phyloP scores from a whole-genome alignment of 1,284 basidiomycete species.

The Fomitopsis betulina region DNA sequence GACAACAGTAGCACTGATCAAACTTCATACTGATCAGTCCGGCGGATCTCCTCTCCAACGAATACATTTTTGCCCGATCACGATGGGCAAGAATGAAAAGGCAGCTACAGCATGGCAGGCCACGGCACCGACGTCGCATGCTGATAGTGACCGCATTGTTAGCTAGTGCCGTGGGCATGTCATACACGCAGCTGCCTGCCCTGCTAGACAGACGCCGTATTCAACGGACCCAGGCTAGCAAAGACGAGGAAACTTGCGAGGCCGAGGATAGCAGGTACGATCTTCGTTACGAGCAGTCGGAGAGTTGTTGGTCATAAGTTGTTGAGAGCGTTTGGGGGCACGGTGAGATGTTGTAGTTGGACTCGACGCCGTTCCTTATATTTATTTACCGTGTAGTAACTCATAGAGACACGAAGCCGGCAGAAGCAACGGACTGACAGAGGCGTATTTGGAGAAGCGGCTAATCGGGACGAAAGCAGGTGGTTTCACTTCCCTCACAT shows the following conservation, averaged over 20 bases:
- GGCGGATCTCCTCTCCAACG: no score
- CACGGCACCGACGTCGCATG: slow-evolving; percentile 47
- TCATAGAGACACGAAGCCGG: no score
- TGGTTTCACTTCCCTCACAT: no score
- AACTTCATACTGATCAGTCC: no score
- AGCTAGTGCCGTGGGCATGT: not conserved
- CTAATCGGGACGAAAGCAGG: no score
- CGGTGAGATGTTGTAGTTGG: not conserved
- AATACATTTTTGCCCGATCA: slow-evolving; percentile 8
- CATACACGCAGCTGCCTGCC: slow-evolving; percentile 17
- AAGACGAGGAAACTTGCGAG: no score
- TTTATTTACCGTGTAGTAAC: no score
- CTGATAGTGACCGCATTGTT: slow-evolving; percentile 23
- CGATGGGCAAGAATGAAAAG: slow-evolving; percentile 41
- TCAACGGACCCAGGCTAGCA: slow-evolving; percentile 32
- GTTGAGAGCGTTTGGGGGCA: not conserved
- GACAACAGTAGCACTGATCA: no score
- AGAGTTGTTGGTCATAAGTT: not conserved
- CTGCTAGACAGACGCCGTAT: slow-evolving; percentile 46
- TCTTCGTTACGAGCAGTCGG: slow-evolving; percentile 12
- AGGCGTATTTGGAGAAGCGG: no score
- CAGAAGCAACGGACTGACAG: no score
- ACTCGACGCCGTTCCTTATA: no score
- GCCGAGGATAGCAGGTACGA: not conserved
- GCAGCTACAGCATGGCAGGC: slow-evolving; percentile 53